Evolutionary conservation across 805 yeast genomes (phyloP).

Genomic region (Candida schatavii): DNA sequence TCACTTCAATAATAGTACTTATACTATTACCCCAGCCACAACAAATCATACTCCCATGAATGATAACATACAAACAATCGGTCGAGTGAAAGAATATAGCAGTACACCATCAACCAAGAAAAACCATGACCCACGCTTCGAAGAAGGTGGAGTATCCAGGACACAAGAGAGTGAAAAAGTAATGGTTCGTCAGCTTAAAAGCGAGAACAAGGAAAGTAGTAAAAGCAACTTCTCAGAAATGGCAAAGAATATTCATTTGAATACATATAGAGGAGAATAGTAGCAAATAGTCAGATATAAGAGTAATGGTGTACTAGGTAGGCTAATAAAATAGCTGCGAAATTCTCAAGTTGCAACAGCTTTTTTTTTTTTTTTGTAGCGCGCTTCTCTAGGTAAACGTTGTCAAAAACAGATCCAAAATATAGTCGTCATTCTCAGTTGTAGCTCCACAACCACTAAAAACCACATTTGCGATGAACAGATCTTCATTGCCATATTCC

Average conservation of each 20-base stretch:
- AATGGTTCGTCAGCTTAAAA: neutral
- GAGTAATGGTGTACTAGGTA: no score
- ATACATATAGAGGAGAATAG: neutral
- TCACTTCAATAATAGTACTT: no score
- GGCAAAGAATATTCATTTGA: slow-evolving; percentile 4
- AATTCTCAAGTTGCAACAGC: no score
- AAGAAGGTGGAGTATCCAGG: neutral
- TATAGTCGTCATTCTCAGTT: no score
- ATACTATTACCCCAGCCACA: neutral
- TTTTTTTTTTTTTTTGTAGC: no score
- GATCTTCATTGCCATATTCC: slow-evolving; percentile 5
- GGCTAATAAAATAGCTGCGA: no score
- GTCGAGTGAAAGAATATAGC: neutral
- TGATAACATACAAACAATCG: neutral
- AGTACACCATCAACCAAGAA: neutral
- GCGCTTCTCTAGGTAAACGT: no score
- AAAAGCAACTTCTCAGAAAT: slow-evolving; percentile 2
- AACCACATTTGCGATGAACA: slow-evolving; percentile 3
- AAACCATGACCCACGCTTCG: neutral
- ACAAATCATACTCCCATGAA: neutral
- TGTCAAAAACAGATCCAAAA: no score
- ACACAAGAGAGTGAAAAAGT: neutral
- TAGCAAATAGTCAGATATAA: no score
- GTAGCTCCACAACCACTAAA: no score
- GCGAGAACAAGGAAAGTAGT: neutral